Percentiles rank a stretch among this genome's conserved stretches.
These are phyloP conservation scores for Apiotrichum veenhuisii DNA, from an alignment of 1,284 basidiomycete genomes.

Conservation along the genomic window DNA sequence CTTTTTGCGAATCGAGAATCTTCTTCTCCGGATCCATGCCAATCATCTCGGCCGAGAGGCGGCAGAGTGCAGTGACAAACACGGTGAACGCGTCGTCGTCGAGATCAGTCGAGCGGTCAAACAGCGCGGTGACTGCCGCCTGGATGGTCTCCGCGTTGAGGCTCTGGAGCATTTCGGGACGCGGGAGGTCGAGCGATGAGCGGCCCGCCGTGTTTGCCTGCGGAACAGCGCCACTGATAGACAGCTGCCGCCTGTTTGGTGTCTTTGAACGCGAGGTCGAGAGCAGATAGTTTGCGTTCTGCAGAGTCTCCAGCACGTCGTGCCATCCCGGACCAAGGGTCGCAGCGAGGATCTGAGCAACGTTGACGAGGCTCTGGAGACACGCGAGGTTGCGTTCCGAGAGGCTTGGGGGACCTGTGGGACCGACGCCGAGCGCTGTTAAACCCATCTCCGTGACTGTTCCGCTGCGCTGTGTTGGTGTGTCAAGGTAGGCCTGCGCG, in stretches of 20 bases:
- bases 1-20: conserved; percentile 49
- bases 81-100: conserved; percentile 76
- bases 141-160: conserved; percentile 71
- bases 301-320: conserved; percentile 78
- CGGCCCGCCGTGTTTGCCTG: neutral
- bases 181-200: conserved; percentile 13
- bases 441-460: conserved; percentile 63
- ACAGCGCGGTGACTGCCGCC: conserved; percentile 68
- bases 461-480: conserved; percentile 45
- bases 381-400: conserved; percentile 88
- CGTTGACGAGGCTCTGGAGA: conserved; percentile 73
- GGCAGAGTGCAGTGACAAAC: conserved; percentile 78
- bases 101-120: conserved; percentile 75
- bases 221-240: neutral
- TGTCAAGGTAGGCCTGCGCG: conserved; percentile 66
- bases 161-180: conserved; percentile 52
- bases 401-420: conserved; percentile 61
- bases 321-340: conserved; percentile 87
- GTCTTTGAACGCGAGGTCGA: conserved; percentile 45
- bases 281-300: conserved; percentile 88
- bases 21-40: conserved; percentile 59
- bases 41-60: conserved; percentile 82
- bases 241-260: neutral
- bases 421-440: conserved; percentile 25
- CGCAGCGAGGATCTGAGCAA: conserved; percentile 75